Base-by-base conservation (phyloP, 139 green algal species). In the Haematococcus lacustris region DNA sequence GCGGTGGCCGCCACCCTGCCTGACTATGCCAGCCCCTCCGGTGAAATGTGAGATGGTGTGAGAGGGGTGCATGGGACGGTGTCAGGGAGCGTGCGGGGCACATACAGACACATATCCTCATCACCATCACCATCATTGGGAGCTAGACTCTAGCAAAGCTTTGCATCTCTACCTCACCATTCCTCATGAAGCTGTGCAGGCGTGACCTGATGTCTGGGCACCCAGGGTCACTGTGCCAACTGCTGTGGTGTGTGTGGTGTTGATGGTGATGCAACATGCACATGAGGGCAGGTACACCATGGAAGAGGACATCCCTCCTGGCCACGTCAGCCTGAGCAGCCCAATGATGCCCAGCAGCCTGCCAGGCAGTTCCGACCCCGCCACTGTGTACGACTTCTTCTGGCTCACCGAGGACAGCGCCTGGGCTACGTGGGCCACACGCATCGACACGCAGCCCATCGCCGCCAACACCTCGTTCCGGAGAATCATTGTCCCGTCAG, bases 401-500 rank as follows among this genome's bases (percentile, higher is more conserved):
- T 91, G 83, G 34, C 78, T 88, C 73, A 72, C 39, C 28, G 39
- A 39, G 39, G 34, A 38, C 5, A 70, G 74, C 37, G 39, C 0
- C 3, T 73, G 68, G 51, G 50, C 51, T 33, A 34, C 66, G 41
- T 88, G 82, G 82, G 51, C 53, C 2, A 64, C 51, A 30, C 66
- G 80, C 2, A 79, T 87, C 26, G 71, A 74, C 71, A 71, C 68
- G 0, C 47, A 59, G 7, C 68, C 77, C 72, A 82, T 84, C 37
- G 71, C 81, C 0, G 9, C 62, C 2, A 71, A 82, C n/a, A 71
- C 81, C 3, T 69, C 73, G 43, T 84, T 84, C 75, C 69, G 78
- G 50, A 75, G 77, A 33, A 90, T 91, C 74, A 90, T 93, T 76
- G 78, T 93, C 7, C 88, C 85, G 17, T 89, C 86, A 4, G 64